Evolutionary conservation across 768 basidiomycete species (phyloP).

Genomic region (Tricholoma flavovirens): DNA sequence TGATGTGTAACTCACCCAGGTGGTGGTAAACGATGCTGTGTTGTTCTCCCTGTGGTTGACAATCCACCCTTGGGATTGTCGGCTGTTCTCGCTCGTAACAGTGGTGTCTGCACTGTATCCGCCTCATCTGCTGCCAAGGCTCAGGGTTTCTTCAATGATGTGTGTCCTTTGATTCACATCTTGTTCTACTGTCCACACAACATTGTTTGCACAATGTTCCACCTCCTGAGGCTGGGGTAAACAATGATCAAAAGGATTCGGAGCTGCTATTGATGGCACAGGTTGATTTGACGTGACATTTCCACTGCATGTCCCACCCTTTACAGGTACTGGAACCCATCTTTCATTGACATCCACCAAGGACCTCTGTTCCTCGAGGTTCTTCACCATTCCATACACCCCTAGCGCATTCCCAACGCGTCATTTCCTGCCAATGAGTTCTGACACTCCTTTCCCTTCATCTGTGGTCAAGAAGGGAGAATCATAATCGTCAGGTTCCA

Average conservation of each 20-base stretch:
- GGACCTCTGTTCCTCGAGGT: no score
- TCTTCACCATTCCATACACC: constrained; percentile 1
- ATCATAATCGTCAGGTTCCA: no score
- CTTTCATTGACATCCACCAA: no score
- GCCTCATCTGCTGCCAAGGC: background rate
- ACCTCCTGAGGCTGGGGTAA: no score
- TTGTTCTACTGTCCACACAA: no score
- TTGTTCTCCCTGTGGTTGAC: background rate
- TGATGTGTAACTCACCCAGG: no score
- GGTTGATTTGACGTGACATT: background rate
- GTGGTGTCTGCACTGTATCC: background rate
- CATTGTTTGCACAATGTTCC: no score
- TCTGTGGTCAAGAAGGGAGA: no score
- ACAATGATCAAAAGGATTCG: background rate
- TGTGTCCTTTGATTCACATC: background rate
- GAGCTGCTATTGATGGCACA: no score
- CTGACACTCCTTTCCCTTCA: no score
- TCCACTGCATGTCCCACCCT: background rate
- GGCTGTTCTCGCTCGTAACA: no score
- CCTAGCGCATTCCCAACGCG: background rate
- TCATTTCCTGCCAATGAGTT: background rate
- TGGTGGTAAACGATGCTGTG: constrained; percentile 1
- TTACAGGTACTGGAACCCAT: no score
- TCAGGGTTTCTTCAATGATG: background rate
- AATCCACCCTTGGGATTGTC: constrained; percentile 2